These are phyloP conservation scores for Amphibolis antarctica DNA, from an alignment of 106 monocot species.

Conservation along the genomic window DNA sequence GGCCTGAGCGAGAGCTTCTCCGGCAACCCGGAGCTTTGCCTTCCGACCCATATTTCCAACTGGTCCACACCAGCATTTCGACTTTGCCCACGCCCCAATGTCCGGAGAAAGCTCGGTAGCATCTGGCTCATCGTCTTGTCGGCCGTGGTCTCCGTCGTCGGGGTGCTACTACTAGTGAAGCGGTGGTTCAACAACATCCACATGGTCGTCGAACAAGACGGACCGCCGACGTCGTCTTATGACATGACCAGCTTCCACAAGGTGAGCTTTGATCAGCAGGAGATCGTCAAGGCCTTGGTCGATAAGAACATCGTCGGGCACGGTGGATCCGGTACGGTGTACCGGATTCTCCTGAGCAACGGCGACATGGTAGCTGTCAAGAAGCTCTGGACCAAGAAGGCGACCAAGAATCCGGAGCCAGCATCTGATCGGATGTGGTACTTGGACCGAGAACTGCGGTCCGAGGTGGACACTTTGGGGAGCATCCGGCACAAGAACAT, in stretches of 20 bases:
- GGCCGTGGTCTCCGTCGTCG: constrained; percentile 18
- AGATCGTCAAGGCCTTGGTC: constrained; percentile 77
- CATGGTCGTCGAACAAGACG: constrained; percentile 33
- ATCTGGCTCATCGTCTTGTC: constrained; percentile 48
- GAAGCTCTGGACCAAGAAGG: constrained; percentile 47
- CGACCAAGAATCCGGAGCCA: constrained; percentile 12
- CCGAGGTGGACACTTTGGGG: constrained; percentile 86
- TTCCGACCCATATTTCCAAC: constrained; percentile 32
- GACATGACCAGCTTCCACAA: constrained; percentile 90
- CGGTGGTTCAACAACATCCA: constrained; percentile 24
- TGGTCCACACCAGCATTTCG: constrained; percentile 23
- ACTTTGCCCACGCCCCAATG: constrained; percentile 34
- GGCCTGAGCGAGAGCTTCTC: constrained; percentile 69
- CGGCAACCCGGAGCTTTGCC: constrained; percentile 64
- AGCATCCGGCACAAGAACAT: constrained; percentile 98
- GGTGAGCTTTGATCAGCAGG: constrained; percentile 74
- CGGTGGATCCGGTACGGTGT: constrained; percentile 88
- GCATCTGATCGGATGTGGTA: constrained; percentile 13
- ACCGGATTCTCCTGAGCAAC: constrained; percentile 73
- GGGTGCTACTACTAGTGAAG: constrained; percentile 26
- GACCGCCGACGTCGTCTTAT: constrained; percentile 40
- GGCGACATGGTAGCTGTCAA: constrained; percentile 85
- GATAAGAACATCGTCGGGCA: constrained; percentile 92
- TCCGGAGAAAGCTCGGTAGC: constrained; percentile 25
- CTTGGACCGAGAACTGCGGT: constrained; percentile 48